phyloP scores from a whole-genome alignment of 495 filamentous ascomycete genomes.

The Usnea hakonensis region DNA sequence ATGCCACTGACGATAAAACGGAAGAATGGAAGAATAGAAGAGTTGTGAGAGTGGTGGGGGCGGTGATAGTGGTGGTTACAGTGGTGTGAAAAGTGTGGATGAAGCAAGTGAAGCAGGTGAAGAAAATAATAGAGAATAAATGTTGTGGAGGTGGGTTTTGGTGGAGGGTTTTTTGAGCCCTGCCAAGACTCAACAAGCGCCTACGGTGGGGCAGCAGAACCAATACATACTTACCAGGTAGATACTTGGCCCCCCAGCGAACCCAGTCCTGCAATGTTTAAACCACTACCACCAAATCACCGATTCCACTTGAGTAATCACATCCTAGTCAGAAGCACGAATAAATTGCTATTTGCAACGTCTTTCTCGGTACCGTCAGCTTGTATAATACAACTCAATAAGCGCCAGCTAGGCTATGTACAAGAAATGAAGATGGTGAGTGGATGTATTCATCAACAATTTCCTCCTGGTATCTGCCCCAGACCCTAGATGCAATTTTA shows the following conservation, averaged over 20 bases:
- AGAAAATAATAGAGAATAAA: too few species aligned
- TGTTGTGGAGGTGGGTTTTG: too few species aligned
- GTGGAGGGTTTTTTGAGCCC: not conserved
- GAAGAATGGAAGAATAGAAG: too few species aligned
- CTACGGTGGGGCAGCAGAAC: not conserved
- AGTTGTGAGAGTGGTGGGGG: not conserved
- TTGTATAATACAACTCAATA: conserved; percentile 10
- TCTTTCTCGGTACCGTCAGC: not conserved
- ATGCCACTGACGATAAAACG: not conserved
- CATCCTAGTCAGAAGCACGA: not conserved
- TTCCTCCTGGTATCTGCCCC: not conserved
- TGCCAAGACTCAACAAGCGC: not conserved
- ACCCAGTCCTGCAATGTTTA: too few species aligned
- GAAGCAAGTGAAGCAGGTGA: not conserved
- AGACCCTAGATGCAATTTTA: not conserved
- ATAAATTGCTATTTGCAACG: not conserved
- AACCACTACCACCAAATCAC: not conserved
- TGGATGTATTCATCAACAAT: not conserved
- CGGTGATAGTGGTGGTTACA: not conserved
- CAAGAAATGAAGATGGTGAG: conserved; percentile 12
- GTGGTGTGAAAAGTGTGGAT: too few species aligned
- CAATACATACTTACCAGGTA: too few species aligned
- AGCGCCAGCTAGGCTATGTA: conserved; percentile 11
- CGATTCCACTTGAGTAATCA: too few species aligned
- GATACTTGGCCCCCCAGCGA: too few species aligned